Percentiles rank a stretch among this genome's conserved stretches.
Evolutionary conservation across 768 basidiomycete genomes (phyloP).

Genomic region (Xerocomellus chrysenteron): DNA sequence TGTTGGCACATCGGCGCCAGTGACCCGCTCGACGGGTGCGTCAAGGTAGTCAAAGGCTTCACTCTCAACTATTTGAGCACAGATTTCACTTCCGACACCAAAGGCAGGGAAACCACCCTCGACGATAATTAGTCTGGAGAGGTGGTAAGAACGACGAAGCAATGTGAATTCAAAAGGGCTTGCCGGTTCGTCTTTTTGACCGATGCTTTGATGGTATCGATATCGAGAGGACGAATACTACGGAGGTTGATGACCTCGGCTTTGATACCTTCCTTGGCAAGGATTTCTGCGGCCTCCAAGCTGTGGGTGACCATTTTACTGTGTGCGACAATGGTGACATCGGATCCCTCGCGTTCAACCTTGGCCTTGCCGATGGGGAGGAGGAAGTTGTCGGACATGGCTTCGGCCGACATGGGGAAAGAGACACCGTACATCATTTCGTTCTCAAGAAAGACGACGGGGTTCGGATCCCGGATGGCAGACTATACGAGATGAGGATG

Average conservation of each 20-base stretch:
- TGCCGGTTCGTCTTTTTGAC: slow-evolving; percentile 99
- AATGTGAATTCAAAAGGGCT: slow-evolving; percentile 19
- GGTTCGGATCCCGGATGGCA: slow-evolving; percentile 98
- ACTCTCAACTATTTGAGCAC: slow-evolving; percentile 95
- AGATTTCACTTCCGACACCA: slow-evolving; percentile 98
- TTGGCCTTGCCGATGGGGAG: slow-evolving; percentile 98
- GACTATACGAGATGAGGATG: slow-evolving; percentile 45
- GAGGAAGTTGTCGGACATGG: slow-evolving; percentile 92
- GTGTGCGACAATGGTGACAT: slow-evolving; percentile 96
- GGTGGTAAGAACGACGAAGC: background rate
- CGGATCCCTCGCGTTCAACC: slow-evolving; percentile 88
- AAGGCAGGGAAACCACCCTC: slow-evolving; percentile 99
- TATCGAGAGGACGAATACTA: slow-evolving; percentile 94
- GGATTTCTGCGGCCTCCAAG: slow-evolving; percentile 87
- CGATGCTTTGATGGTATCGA: slow-evolving; percentile 93
- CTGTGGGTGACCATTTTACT: slow-evolving; percentile 97
- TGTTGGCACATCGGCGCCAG: slow-evolving; percentile 96
- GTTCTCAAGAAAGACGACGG: slow-evolving; percentile 98
- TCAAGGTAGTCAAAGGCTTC: slow-evolving; percentile 99
- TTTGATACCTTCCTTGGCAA: slow-evolving; percentile 96
- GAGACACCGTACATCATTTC: slow-evolving; percentile 98
- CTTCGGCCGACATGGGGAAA: slow-evolving; percentile 95
- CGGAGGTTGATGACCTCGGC: slow-evolving; percentile 98
- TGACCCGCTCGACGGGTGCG: slow-evolving; percentile 96
- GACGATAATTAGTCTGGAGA: slow-evolving; percentile 76